Evolutionary conservation across 2,329 filamentous ascomycete genomes (phyloP).

Genomic region (Basipetospora sp.): DNA sequence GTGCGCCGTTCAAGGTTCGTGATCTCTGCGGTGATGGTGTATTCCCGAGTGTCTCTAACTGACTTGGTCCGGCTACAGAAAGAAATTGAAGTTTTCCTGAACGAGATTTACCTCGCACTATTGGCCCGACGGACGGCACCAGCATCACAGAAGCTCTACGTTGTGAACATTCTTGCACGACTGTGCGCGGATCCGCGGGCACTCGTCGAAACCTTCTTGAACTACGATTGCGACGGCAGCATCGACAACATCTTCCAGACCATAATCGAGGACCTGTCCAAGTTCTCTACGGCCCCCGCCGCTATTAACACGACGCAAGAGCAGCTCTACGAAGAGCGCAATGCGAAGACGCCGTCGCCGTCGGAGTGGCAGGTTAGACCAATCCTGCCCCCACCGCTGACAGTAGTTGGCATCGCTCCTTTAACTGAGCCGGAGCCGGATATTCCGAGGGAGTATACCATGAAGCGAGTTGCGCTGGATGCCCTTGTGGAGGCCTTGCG

Average conservation of each 20-base stretch:
- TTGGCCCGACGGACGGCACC: constrained; percentile 78
- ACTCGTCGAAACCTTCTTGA: constrained; percentile 87
- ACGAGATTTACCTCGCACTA: constrained; percentile 90
- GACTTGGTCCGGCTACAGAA: constrained; percentile 39
- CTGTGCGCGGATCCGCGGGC: constrained; percentile 75
- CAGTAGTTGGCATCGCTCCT: constrained; percentile 57
- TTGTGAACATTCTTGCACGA: constrained; percentile 71
- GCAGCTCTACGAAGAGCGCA: constrained; percentile 71
- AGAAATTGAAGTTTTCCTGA: constrained; percentile 94
- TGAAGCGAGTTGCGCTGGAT: constrained; percentile 81
- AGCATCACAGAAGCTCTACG: constrained; percentile 79
- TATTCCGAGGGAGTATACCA: constrained; percentile 74
- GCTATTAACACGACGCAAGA: constrained; percentile 63
- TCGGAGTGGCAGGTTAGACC: constrained; percentile 75
- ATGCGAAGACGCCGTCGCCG: constrained; percentile 42
- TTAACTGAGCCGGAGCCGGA: constrained; percentile 48
- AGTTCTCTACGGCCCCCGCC: constrained; percentile 68
- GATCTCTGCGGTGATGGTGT: too few species aligned
- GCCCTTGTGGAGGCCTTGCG: constrained; percentile 76
- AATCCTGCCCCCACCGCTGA: constrained; percentile 75
- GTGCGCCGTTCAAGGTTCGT: constrained; percentile 73
- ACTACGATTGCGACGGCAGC: constrained; percentile 92
- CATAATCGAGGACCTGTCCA: constrained; percentile 84
- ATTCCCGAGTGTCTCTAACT: background rate
- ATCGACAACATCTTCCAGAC: constrained; percentile 95